A percentile compares a stretch with the other conserved stretches of the same genome.
These are phyloP conservation scores for Podila minutissima DNA, from an alignment of 192 early-diverging fungal species.

Conservation along the genomic window DNA sequence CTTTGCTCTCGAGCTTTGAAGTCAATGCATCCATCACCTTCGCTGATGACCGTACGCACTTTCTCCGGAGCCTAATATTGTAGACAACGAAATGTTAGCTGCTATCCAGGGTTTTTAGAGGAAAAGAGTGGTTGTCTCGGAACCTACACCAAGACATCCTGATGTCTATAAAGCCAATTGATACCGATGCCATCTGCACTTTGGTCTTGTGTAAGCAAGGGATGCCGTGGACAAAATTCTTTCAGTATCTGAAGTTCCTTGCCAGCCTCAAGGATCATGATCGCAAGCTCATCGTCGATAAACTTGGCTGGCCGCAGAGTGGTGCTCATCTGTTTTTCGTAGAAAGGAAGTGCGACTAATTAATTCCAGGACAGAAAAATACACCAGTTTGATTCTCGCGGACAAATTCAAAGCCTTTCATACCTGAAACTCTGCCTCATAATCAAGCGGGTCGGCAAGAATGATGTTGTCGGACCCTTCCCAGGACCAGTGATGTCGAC, in stretches of 20 bases:
- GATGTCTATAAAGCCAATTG: conserved; percentile 19
- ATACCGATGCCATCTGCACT: conserved; percentile 3
- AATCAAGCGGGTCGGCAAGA: conserved; percentile 27
- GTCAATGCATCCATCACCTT: conserved; percentile 13
- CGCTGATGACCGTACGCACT: conserved; percentile 4
- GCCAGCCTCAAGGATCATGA: conserved; percentile 50
- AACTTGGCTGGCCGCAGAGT: conserved; percentile 22
- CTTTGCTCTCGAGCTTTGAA: conserved; percentile 9
- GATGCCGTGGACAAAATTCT: conserved; percentile 39
- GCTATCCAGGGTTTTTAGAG: background rate
- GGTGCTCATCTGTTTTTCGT: conserved; percentile 1
- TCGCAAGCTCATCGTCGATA: conserved; percentile 27
- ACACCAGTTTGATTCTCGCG: background rate
- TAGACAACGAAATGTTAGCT: too few relatives aligned
- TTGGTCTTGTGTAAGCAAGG: conserved; percentile 28
- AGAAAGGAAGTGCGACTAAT: background rate
- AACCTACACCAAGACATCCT: conserved; percentile 24
- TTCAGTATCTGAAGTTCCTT: conserved; percentile 53
- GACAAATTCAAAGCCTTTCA: background rate
- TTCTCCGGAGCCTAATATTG: conserved; percentile 1
- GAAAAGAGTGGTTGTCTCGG: background rate
- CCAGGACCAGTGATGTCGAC: conserved; percentile 35
- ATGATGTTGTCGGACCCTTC: conserved; percentile 18
- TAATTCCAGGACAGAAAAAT: background rate
- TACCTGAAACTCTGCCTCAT: conserved; percentile 11